Evolutionary conservation across 2,329 filamentous ascomycete species (phyloP).

Genomic region (Clathrospora elynae): DNA sequence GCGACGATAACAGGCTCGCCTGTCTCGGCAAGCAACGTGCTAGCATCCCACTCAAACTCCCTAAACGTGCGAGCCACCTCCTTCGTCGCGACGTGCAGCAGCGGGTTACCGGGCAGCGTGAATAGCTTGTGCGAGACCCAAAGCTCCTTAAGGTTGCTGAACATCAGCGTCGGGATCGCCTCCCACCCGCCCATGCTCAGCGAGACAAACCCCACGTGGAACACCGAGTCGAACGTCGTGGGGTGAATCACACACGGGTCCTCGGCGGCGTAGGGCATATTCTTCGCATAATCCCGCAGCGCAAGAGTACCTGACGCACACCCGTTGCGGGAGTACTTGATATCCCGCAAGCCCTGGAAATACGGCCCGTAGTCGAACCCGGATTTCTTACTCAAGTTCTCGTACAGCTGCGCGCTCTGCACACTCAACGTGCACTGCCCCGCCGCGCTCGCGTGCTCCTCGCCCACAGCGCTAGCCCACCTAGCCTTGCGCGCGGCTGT

Average conservation of each 20-base stretch:
- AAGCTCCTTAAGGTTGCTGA: slow-evolving; percentile 7
- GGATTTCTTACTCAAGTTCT: slow-evolving; percentile 4
- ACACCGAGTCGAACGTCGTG: slow-evolving; percentile 8
- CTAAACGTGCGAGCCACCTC: slow-evolving; percentile 11
- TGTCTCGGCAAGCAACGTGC: slow-evolving; percentile 12
- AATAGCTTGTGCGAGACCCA: slow-evolving; percentile 14
- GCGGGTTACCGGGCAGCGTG: slow-evolving; percentile 5
- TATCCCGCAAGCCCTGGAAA: slow-evolving; percentile 16
- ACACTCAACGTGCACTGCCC: slow-evolving; percentile 10
- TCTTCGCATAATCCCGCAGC: slow-evolving; percentile 6
- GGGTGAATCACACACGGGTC: slow-evolving; percentile 9
- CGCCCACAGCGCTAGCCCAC: slow-evolving; percentile 4
- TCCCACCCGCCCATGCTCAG: slow-evolving; percentile 13
- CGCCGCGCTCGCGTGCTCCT: slow-evolving; percentile 5
- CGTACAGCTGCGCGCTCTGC: slow-evolving; percentile 14
- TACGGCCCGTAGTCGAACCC: slow-evolving; percentile 17
- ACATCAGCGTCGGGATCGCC: slow-evolving; percentile 7
- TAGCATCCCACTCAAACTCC: slow-evolving; percentile 15
- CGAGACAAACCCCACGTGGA: slow-evolving; percentile 10
- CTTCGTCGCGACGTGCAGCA: slow-evolving; percentile 8
- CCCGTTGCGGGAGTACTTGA: slow-evolving; percentile 11
- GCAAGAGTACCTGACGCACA: slow-evolving; percentile 9
- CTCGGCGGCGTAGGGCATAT: slow-evolving; percentile 8
- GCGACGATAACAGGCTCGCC: slow-evolving; percentile 11
- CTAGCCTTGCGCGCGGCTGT: slow-evolving; percentile 5